phyloP scores from a whole-genome alignment of 768 basidiomycete genomes.

The Hysterangium stoloniferum region DNA sequence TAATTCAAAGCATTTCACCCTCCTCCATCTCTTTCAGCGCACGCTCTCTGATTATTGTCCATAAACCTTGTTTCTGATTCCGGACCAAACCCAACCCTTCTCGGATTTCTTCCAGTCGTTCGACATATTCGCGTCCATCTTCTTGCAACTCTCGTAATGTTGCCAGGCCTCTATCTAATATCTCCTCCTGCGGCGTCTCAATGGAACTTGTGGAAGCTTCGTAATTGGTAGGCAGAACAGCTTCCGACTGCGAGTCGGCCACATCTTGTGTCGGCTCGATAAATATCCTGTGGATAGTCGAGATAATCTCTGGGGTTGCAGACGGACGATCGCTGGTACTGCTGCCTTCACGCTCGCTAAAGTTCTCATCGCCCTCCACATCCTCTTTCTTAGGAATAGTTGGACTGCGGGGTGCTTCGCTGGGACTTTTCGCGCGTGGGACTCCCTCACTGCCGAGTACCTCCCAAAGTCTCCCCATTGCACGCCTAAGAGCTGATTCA shows the following conservation, averaged over 20 bases:
- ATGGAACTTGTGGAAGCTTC: slow-evolving; percentile 36
- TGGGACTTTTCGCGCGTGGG: not conserved
- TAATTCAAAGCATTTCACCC: slow-evolving; percentile 9
- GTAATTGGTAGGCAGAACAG: not conserved
- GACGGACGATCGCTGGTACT: not conserved
- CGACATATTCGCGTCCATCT: slow-evolving; percentile 81
- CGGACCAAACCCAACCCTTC: slow-evolving; percentile 72
- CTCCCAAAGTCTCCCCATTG: slow-evolving; percentile 76
- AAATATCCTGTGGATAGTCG: slow-evolving; percentile 7
- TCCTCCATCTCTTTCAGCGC: slow-evolving; percentile 72
- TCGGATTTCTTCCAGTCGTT: slow-evolving; percentile 75
- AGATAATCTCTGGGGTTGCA: not conserved
- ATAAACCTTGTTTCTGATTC: slow-evolving; percentile 63
- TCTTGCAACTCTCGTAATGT: slow-evolving; percentile 75
- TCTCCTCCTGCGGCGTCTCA: slow-evolving; percentile 54
- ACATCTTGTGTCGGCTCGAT: not conserved
- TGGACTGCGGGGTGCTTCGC: not conserved
- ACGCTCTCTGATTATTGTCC: slow-evolving; percentile 68
- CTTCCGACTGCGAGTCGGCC: not conserved
- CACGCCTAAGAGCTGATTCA: slow-evolving; percentile 62
- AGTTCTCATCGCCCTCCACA: slow-evolving; percentile 35
- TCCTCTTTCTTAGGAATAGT: slow-evolving; percentile 10
- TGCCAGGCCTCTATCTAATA: slow-evolving; percentile 66
- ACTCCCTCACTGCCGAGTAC: slow-evolving; percentile 50
- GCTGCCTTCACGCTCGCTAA: slow-evolving; percentile 25